phyloP scores from a whole-genome alignment of 139 green algal genomes.

The Nannochloris sp. region DNA sequence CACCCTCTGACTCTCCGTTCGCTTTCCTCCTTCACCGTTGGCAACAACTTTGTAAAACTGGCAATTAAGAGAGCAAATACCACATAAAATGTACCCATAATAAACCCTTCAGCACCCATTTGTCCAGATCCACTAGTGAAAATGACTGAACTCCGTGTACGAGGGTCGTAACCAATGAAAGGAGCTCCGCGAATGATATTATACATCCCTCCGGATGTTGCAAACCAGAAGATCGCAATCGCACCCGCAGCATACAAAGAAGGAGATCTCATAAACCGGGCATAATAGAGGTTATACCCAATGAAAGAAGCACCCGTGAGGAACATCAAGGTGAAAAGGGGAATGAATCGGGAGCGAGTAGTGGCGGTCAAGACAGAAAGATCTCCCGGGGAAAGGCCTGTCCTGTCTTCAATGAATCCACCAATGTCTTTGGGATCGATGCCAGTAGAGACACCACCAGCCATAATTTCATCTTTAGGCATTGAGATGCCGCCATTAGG shows the following conservation, averaged over 20 bases:
- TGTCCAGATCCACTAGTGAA: conserved; percentile 37
- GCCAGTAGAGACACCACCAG: not conserved
- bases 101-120: conserved; percentile 71
- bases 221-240: conserved; percentile 61
- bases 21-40: conserved; percentile 8
- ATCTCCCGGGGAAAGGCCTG: conserved; percentile 26
- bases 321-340: conserved; percentile 23
- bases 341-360: conserved; percentile 1
- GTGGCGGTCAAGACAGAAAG: conserved; percentile 14
- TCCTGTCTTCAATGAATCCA: conserved; percentile 23
- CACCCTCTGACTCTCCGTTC: not conserved
- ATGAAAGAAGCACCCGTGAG: conserved; percentile 14
- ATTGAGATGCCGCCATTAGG: conserved; percentile 32
- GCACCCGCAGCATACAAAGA: conserved; percentile 35
- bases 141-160: conserved; percentile 8
- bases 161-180: conserved; percentile 33
- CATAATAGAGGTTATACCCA: conserved; percentile 45
- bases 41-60: conserved; percentile 30
- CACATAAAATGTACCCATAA: conserved; percentile 65
- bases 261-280: conserved; percentile 31
- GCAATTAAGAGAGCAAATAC: conserved; percentile 45
- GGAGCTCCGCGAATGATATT: conserved; percentile 88
- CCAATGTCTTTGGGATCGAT: conserved; percentile 40
- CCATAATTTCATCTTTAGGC: conserved; percentile 28
- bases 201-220: conserved; percentile 69